phyloP scores from a whole-genome alignment of 2,329 filamentous ascomycete genomes.

The Neopestalotiopsis clavispora region DNA sequence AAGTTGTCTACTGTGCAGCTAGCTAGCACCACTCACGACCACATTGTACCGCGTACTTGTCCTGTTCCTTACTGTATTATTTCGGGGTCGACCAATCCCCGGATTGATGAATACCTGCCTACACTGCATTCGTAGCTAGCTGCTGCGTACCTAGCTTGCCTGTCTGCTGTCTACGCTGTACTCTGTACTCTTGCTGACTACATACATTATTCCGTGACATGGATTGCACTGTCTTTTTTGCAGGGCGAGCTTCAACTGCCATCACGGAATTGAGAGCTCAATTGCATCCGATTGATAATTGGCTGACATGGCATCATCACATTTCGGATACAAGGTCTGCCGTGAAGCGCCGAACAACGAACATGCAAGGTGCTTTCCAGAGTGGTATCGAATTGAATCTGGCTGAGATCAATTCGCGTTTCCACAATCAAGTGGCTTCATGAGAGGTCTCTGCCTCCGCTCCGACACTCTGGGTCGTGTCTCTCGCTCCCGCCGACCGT shows the following conservation, averaged over 20 bases:
- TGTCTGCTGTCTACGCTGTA: neutral
- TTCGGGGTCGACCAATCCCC: neutral
- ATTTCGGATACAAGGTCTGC: conserved; percentile 11
- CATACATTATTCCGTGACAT: neutral
- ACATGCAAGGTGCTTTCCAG: neutral
- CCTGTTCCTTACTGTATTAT: too few relatives aligned
- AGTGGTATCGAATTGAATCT: neutral
- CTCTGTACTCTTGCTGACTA: neutral
- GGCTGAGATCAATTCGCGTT: neutral
- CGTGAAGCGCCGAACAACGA: conserved; percentile 1
- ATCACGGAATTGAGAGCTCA: neutral
- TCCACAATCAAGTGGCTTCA: neutral
- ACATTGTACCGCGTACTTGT: neutral
- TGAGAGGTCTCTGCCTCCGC: neutral
- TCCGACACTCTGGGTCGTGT: neutral
- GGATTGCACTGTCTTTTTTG: neutral
- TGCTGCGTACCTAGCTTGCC: neutral
- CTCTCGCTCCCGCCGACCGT: conserved; percentile 1
- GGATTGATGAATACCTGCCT: neutral
- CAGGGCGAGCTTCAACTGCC: neutral
- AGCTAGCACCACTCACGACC: neutral
- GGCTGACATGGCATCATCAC: neutral
- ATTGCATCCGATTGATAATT: neutral
- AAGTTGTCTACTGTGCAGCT: neutral
- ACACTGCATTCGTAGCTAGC: neutral